Base-by-base conservation (phyloP, 202 grass and related monocot species). In the Zoysia matrella region DNA sequence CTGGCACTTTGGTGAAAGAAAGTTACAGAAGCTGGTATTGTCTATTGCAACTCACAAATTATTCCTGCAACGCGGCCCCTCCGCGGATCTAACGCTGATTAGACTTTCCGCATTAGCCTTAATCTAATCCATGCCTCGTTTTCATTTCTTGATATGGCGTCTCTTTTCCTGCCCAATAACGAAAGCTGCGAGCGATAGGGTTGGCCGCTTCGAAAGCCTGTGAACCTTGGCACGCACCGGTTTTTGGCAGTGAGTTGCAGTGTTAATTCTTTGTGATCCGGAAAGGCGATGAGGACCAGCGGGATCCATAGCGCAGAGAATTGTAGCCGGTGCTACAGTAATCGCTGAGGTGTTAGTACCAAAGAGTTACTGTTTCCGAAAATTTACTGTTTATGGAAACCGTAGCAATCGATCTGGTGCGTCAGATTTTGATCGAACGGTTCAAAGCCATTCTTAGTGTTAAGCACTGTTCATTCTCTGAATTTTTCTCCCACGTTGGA, bases 1-100 rank as follows among this genome's bases (percentile, higher is more conserved):
- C 7, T 2, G 15, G 30, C 46, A 30, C 49, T 39, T 7, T 39
- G 36, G 7, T 0, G 50, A 40, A 54, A 54, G 12, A 15, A 41
- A 1, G 50, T 14, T 72, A 3, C 39, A 72, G 12, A 73, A 55
- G 44, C 5, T 73, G 1, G 4, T 4, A 36, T 36, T 36, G 30
- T 36, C 30, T 36, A 36, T 36, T 36, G 30, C 30, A 36, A 36
- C 30, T 36, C 30, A 36, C 30, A 36, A 36, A 36, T 57, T 42
- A 0, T 49, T 47, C 13, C 5, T 48, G 7, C 6, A 76, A 63
- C 70, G 63, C 75, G 81, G 75, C 40, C 40, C 52, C 22, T 69
- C 61, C 75, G 69, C 81, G 76, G 81, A 80, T 60, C n/a, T 62
- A 80, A 84, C 62, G 0, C 75, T 72, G 16, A 8, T 52, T 44